phyloP scores from a whole-genome alignment of 345 rosid genomes.

The Syzygium grande region DNA sequence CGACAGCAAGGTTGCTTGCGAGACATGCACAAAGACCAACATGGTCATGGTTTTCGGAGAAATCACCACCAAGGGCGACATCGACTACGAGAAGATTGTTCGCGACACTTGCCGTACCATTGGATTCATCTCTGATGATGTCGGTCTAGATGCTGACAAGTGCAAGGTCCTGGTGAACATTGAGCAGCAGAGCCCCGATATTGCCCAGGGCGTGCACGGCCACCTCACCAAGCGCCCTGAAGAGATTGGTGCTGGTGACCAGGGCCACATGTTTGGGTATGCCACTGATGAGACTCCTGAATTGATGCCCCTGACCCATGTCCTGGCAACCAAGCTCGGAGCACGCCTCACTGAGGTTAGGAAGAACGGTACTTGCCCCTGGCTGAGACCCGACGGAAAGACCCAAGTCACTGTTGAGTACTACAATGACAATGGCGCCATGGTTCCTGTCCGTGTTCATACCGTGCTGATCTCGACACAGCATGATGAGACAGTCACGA shows the following conservation, averaged over 20 bases:
- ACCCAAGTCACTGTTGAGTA: conserved; percentile 11
- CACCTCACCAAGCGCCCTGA: conserved; percentile 11
- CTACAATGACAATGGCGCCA: conserved; percentile 5
- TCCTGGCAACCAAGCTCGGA: conserved; percentile 8
- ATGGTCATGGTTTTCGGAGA: conserved; percentile 20
- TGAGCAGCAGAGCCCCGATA: conserved; percentile 10
- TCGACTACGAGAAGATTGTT: conserved; percentile 8
- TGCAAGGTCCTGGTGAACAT: conserved; percentile 8
- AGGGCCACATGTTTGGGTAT: conserved; percentile 12
- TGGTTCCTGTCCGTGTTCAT: conserved; percentile 11
- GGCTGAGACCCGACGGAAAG: conserved; percentile 11
- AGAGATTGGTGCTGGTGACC: conserved; percentile 10
- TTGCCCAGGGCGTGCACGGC: conserved; percentile 11
- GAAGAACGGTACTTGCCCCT: conserved; percentile 10
- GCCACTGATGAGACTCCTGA: conserved; percentile 12
- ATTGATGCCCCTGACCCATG: conserved; percentile 11
- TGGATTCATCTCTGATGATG: conserved; percentile 7
- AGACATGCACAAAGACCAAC: conserved; percentile 43
- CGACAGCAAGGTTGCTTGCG: conserved; percentile 43
- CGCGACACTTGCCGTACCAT: conserved; percentile 6
- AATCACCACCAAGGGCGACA: conserved; percentile 8
- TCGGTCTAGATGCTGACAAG: conserved; percentile 12
- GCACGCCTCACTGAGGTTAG: conserved; percentile 10
- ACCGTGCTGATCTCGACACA: conserved; percentile 7
- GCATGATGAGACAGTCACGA: conserved; percentile 10